Conservation (phyloP, 441 rosid genomes). For the Erodium moschatum region DNA sequence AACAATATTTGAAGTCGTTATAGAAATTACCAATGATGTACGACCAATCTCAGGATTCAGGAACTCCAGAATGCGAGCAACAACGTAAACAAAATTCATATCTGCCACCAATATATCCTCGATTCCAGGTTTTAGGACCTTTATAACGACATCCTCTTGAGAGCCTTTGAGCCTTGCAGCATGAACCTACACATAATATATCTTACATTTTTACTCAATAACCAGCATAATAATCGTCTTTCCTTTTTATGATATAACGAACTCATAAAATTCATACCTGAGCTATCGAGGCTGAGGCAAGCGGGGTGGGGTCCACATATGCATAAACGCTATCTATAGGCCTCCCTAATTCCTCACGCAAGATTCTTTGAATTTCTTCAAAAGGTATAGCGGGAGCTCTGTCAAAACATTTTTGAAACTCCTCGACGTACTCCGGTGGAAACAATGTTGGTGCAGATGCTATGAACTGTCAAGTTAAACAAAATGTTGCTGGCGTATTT, state of each 20-base stretch:
- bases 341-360: conserved; percentile 79
- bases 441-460: conserved; percentile 94
- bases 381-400: conserved; percentile 75
- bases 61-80: conserved; percentile 88
- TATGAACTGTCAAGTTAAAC: conserved; percentile 48
- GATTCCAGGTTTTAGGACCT: conserved; percentile 93
- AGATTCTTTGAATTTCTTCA: conserved; percentile 58
- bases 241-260: not conserved
- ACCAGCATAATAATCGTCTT: not conserved
- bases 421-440: conserved; percentile 79
- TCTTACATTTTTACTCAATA: conserved; percentile 13
- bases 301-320: conserved; percentile 76
- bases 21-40: conserved; percentile 62
- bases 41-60: conserved; percentile 80
- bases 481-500: conserved; percentile 3
- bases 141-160: conserved; percentile 84
- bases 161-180: conserved; percentile 83
- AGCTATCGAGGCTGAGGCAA: conserved; percentile 97
- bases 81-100: conserved; percentile 75
- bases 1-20: conserved; percentile 7
- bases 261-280: conserved; percentile 38
- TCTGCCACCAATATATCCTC: conserved; percentile 88
- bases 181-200: conserved; percentile 56
- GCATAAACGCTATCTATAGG: conserved; percentile 79
- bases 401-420: conserved; percentile 92